These are phyloP conservation scores for Mortierella claussenii DNA, from an alignment of 192 early-diverging fungal species.

Conservation along the genomic window DNA sequence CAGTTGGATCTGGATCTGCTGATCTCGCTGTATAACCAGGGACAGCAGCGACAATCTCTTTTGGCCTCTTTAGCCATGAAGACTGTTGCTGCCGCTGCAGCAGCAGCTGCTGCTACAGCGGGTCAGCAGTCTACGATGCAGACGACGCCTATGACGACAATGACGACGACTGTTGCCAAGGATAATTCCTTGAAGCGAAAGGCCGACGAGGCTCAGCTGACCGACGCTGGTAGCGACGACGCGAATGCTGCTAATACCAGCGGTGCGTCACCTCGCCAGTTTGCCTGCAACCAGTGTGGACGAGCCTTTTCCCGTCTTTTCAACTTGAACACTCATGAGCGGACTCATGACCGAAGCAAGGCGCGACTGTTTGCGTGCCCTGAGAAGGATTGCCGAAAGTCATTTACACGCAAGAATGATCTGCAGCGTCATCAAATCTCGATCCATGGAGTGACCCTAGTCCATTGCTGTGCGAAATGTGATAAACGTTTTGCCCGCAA, in stretches of 20 bases:
- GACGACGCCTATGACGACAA: neutral
- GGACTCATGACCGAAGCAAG: constrained; percentile 71
- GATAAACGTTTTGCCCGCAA: constrained; percentile 60
- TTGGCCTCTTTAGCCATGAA: neutral
- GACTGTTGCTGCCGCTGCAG: neutral
- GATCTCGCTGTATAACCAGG: constrained; percentile 30
- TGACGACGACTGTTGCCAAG: constrained; percentile 1
- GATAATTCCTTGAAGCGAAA: constrained; percentile 50
- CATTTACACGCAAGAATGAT: constrained; percentile 84
- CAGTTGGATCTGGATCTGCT: constrained; percentile 34
- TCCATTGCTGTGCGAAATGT: constrained; percentile 65
- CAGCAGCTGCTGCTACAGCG: neutral
- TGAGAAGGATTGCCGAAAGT: constrained; percentile 63
- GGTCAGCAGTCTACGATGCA: neutral
- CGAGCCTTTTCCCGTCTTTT: constrained; percentile 81
- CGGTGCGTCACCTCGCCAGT: constrained; percentile 49
- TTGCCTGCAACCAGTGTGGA: constrained; percentile 69
- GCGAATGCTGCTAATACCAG: no score
- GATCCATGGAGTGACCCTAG: constrained; percentile 59
- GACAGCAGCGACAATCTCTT: constrained; percentile 13
- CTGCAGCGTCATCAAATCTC: constrained; percentile 72
- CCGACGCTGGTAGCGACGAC: constrained; percentile 1
- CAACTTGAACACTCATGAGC: constrained; percentile 83
- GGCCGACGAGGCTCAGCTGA: constrained; percentile 28
- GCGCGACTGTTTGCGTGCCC: constrained; percentile 69